Conservation (phyloP, 176 grass and related monocot species). For the Avena insularis region DNA sequence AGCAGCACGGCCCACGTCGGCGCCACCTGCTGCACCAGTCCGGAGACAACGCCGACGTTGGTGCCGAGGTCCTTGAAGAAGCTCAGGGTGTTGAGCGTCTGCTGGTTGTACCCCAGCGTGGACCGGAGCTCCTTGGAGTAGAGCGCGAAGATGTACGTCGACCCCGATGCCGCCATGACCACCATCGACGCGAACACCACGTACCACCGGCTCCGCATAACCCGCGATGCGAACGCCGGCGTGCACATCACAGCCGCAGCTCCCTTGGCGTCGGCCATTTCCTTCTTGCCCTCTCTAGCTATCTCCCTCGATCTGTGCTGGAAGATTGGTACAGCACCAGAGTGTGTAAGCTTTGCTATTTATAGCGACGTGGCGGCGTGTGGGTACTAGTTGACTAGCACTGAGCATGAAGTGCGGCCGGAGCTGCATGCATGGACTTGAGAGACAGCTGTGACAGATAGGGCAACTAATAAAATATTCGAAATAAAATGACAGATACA, state of each 20-base stretch:
- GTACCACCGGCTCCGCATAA: conserved; percentile 43
- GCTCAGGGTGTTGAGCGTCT: conserved; percentile 44
- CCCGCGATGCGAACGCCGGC: conserved; percentile 30
- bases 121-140: conserved; percentile 48
- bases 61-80: conserved; percentile 64
- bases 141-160: conserved; percentile 51
- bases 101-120: conserved; percentile 49
- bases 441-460: background rate
- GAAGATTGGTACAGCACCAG: background rate
- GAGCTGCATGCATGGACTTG: background rate
- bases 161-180: conserved; percentile 41
- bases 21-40: conserved; percentile 52
- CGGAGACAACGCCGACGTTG: conserved; percentile 55
- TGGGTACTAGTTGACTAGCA: background rate
- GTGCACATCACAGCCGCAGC: conserved; percentile 34
- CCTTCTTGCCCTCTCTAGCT: too few species aligned
- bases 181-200: conserved; percentile 50
- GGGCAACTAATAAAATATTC: background rate
- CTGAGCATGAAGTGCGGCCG: background rate
- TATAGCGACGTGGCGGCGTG: conserved; percentile 6
- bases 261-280: conserved; percentile 18
- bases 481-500: background rate
- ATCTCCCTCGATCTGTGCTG: background rate
- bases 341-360: conserved; percentile 9
- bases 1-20: conserved; percentile 46